Base-by-base conservation (phyloP, 176 grass and related monocot species). In the Poa annua region DNA sequence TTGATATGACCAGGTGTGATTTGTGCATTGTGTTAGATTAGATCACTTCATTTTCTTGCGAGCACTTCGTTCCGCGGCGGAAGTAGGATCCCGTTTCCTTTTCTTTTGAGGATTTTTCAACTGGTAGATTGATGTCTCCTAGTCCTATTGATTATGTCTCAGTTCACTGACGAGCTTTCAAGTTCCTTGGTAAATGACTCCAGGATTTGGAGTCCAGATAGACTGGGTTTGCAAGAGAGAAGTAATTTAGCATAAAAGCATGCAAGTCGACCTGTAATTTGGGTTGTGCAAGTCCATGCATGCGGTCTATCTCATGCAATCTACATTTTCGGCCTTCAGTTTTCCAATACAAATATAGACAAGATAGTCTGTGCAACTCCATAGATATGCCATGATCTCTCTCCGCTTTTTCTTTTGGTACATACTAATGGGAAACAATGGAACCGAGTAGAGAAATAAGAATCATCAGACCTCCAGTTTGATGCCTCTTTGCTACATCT, bases 171-270 rank as follows among this genome's bases (percentile, higher is more conserved):
- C 44, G 44, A 13, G 26, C 17, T 32, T 26, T 63, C 9, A 48
- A 47, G 15, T 47, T 63, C 22, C 39, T 79, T 63, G 57, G 39
- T 82, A 57, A 26, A 57, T 71, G 66, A 81, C 22, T 57, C 63
- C 29, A 29, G 29, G 29, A 29, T 29, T 29, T 29, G 29, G 29
- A 29, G 29, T 29, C 29, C 2, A 81, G 24, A 44, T 45, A 78
- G 22, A 47, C 20, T 19, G 11, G 66, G 55, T 72, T 19, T 82
- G 0, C 22, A 20, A 50, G 66, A 57, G 71, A 20, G 14, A 20
- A 44, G 49, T 56, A 19, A 4, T 42, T 25, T 6, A 14, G 24
- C 41, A 21, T 32, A 51, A 60, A 60, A 72, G 12, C 9, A 16
- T 59, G 53, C 11, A 69, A n/a, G 1, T 56, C 12, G 10, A 38